A percentile compares a stretch with the other conserved stretches of the same genome.
Evolutionary conservation across 257 asterid genomes (phyloP).

Genomic region (Solanum pimpinellifolium): DNA sequence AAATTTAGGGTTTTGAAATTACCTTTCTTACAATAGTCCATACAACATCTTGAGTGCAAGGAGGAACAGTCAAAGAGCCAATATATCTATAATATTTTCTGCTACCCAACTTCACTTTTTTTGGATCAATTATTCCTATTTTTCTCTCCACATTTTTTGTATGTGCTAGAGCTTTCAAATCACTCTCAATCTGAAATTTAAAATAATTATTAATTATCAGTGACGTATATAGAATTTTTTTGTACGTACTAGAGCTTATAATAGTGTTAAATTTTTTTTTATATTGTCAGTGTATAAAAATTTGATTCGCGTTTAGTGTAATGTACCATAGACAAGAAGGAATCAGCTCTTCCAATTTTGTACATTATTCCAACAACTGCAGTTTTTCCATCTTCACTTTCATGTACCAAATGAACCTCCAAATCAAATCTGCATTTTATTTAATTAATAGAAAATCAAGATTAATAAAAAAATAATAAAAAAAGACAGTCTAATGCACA

Average conservation of each 20-base stretch:
- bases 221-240: not conserved
- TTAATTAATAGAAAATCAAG: not conserved
- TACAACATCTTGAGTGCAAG: conserved; percentile 40
- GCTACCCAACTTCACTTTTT: conserved; percentile 29
- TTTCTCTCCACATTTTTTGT: conserved; percentile 6
- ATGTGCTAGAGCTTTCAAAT: conserved; percentile 14
- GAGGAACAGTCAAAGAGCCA: conserved; percentile 68
- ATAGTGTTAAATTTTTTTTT: not conserved
- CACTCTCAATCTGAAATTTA: conserved; percentile 15
- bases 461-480: no score
- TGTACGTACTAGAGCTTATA: no score
- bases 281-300: not conserved
- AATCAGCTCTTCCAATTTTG: conserved; percentile 43
- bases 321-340: conserved; percentile 49
- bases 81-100: conserved; percentile 43
- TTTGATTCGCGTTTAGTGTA: not conserved
- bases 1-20: not conserved
- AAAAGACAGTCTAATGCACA: not conserved
- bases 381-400: conserved; percentile 29
- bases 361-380: conserved; percentile 67
- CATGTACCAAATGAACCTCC: conserved; percentile 68
- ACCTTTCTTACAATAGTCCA: conserved; percentile 55
- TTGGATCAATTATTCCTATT: conserved; percentile 31
- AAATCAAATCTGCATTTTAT: conserved; percentile 36
- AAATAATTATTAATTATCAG: not conserved